Evolutionary conservation across 1,284 basidiomycete species (phyloP).

Genomic region (Ganoderma sinense): DNA sequence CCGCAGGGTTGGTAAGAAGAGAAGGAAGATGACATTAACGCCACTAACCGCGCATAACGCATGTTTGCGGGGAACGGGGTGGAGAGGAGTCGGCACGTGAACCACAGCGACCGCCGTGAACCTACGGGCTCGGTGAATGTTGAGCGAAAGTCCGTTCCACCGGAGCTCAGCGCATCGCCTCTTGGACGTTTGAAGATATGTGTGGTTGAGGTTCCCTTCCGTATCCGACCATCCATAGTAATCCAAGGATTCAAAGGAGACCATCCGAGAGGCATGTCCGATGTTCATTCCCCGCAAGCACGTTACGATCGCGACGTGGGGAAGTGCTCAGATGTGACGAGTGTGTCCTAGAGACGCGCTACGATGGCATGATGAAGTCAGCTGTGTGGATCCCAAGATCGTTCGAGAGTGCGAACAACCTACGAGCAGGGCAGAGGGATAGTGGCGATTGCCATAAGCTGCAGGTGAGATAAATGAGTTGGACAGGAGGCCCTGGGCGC

Average conservation of each 20-base stretch:
- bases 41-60: neutral
- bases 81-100: neutral
- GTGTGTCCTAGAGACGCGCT: slow-evolving; percentile 19
- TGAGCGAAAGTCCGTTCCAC: neutral
- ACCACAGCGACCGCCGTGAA: neutral
- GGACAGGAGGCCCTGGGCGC: slow-evolving; percentile 19
- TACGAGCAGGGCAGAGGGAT: slow-evolving; percentile 28
- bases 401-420: neutral
- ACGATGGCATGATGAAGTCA: slow-evolving; percentile 31
- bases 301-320: slow-evolving; percentile 19
- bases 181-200: neutral
- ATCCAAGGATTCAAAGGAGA: neutral
- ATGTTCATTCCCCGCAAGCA: neutral
- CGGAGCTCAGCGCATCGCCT: neutral
- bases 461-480: neutral
- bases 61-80: slow-evolving; percentile 7
- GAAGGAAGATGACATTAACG: neutral
- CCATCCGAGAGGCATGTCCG: neutral
- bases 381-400: slow-evolving; percentile 18
- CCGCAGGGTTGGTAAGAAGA: slow-evolving; percentile 10
- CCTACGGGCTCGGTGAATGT: neutral
- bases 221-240: neutral
- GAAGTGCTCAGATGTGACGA: neutral
- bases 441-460: slow-evolving; percentile 25
- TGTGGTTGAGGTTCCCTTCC: neutral